Evolutionary conservation across 2,329 filamentous ascomycete genomes (phyloP).

Genomic region (Curvularia hawaiiensis): DNA sequence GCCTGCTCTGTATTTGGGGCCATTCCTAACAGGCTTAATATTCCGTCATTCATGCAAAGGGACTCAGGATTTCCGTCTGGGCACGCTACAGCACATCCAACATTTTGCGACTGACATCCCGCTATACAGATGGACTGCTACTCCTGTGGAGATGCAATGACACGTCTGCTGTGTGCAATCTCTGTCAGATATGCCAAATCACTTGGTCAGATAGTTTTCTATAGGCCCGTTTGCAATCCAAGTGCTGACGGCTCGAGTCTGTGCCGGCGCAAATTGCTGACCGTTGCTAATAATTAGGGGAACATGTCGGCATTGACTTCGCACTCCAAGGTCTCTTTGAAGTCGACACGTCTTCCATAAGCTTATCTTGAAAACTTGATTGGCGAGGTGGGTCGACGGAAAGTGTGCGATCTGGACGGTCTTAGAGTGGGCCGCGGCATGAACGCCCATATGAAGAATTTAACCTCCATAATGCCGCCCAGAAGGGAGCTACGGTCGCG

Average conservation of each 20-base stretch:
- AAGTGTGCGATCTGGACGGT: background rate
- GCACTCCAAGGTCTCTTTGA: background rate
- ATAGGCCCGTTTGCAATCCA: background rate
- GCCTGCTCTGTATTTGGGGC: constrained; percentile 15
- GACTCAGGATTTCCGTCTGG: constrained; percentile 5
- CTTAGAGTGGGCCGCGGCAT: background rate
- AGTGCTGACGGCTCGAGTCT: constrained; percentile 3
- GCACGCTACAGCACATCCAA: constrained; percentile 6
- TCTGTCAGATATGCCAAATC: background rate
- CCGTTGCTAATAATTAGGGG: constrained; percentile 4
- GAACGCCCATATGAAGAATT: background rate
- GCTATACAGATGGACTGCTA: background rate
- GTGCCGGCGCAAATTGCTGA: background rate
- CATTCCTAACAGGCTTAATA: constrained; percentile 13
- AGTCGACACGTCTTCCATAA: constrained; percentile 1
- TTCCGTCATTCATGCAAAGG: constrained; percentile 18
- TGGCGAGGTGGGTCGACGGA: background rate
- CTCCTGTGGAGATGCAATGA: background rate
- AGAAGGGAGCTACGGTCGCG: background rate
- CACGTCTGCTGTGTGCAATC: constrained; percentile 4
- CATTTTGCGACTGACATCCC: background rate
- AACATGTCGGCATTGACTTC: background rate
- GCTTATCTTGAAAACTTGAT: background rate
- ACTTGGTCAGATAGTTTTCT: background rate
- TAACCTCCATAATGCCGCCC: background rate